These are phyloP conservation scores for Leishmania lainsoni DNA, from an alignment of 208 protist species.

Conservation along the genomic window DNA sequence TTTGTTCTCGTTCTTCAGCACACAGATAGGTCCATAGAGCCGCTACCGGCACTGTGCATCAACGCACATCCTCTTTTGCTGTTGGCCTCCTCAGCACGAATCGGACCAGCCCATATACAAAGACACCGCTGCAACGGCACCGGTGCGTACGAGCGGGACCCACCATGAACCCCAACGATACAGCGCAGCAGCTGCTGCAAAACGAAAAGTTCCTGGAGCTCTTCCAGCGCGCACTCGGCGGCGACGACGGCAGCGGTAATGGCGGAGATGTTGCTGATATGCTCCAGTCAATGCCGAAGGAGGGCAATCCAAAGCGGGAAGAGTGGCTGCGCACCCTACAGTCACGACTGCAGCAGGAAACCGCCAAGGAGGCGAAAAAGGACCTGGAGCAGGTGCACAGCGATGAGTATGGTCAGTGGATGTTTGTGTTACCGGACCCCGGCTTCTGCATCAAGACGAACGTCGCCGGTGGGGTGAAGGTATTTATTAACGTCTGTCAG, in stretches of 20 bases:
- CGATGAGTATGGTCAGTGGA: conserved; percentile 90
- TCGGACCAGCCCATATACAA: background rate
- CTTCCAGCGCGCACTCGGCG: conserved; percentile 65
- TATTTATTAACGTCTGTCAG: conserved; percentile 92
- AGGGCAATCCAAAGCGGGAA: conserved; percentile 70
- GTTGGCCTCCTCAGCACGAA: background rate
- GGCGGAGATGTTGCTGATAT: conserved; percentile 13
- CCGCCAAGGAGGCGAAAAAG: conserved; percentile 54
- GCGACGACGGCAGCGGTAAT: conserved; percentile 24
- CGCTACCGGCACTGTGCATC: background rate
- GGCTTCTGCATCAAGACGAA: conserved; percentile 90
- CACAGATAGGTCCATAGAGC: background rate
- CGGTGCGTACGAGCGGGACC: background rate
- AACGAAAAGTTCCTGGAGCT: conserved; percentile 83
- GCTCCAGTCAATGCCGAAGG: conserved; percentile 71
- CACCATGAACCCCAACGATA: conserved; percentile 33
- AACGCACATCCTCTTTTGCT: background rate
- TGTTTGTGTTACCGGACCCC: conserved; percentile 80
- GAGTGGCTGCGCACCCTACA: conserved; percentile 79
- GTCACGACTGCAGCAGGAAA: conserved; percentile 63
- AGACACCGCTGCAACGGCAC: background rate
- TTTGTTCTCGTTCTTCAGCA: background rate
- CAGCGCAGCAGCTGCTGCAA: conserved; percentile 65
- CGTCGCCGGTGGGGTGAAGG: conserved; percentile 62
- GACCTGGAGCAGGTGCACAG: conserved; percentile 84